Conservation (phyloP, 148 eudicot species). For the Euryodendron excelsum region DNA sequence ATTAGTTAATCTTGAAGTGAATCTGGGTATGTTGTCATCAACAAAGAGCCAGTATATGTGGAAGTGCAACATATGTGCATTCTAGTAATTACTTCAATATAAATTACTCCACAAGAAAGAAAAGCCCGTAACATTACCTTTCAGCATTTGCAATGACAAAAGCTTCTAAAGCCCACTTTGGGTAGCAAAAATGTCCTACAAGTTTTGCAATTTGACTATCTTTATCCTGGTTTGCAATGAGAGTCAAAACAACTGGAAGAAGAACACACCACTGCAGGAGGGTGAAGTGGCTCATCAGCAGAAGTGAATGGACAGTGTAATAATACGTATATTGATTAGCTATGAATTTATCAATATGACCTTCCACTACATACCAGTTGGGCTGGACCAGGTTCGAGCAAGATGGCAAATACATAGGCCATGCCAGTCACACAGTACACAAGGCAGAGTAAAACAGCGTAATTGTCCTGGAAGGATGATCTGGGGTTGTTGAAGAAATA, state of each 20-base stretch:
- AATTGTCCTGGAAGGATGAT: conserved; percentile 73
- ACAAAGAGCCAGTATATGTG: background rate
- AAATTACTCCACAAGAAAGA: background rate
- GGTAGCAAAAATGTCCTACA: conserved; percentile 48
- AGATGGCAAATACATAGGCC: conserved; percentile 80
- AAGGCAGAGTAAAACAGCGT: conserved; percentile 66
- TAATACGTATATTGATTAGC: background rate
- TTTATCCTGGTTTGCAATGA: conserved; percentile 78
- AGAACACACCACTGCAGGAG: conserved; percentile 82
- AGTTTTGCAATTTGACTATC: conserved; percentile 39
- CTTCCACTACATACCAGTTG: conserved; percentile 58
- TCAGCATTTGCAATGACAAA: conserved; percentile 88
- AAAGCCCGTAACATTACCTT: conserved; percentile 39
- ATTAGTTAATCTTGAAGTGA: background rate
- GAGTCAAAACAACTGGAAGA: conserved; percentile 87
- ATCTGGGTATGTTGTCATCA: background rate
- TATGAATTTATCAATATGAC: background rate
- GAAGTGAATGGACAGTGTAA: background rate
- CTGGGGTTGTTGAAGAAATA: conserved; percentile 90
- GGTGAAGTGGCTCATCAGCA: conserved; percentile 3
- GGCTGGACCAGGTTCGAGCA: conserved; percentile 70
- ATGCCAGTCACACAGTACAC: conserved; percentile 97
- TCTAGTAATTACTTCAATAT: background rate
- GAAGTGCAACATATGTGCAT: background rate
- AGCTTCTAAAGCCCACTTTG: conserved; percentile 94